Base-by-base conservation (phyloP, 305 asterid genomes). In the Solanum hybrid region DNA sequence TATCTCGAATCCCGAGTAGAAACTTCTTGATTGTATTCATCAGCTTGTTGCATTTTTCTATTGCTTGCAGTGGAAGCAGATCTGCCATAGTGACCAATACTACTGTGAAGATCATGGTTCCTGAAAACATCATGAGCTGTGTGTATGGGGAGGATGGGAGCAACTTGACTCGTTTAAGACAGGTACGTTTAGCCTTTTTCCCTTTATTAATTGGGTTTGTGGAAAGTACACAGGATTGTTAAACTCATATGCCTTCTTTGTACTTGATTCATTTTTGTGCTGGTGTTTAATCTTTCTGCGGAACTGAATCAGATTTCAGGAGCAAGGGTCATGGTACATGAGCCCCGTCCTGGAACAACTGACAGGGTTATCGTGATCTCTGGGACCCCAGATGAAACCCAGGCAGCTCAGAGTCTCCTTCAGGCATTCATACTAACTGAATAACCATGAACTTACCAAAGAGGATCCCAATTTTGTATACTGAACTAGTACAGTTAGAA, bases 361-460 rank as follows among this genome's bases (percentile, higher is more conserved):
- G 92, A 93, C 85, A 91, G 93, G 91, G 89, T 87, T 29, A 88
- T 96, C 2, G 88, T 95, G 73, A 94, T 96, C 90, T 93, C 98
- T 7, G 98, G 98, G 66, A 93, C 95, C 29, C 96, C 97, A 4
- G 94, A 93, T 88, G 94, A 95, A 91, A 94, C 95, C 4, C 98
- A 92, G 87, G 95, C 94, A 20, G 99, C 99, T n/a, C 97, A 95
- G 91, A 94, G 96, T 93, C 95, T 96, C 42, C 94, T 96, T 46
- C 98, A 96, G 88, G 97, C 98, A 20, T 95, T 95, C 93, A 92
- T 95, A 88, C 92, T 92, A 7, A 17, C 94, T 12, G 94, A 93
- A 85, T 93, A 94, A 29, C 88, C 91, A 11, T 91, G 92, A 89
- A 51, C 87, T 29, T 31, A 51, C 13, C 87, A 46, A 29, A 17